Conservation (phyloP, 108 stramenopile species). For the Epithemia pelagica region DNA sequence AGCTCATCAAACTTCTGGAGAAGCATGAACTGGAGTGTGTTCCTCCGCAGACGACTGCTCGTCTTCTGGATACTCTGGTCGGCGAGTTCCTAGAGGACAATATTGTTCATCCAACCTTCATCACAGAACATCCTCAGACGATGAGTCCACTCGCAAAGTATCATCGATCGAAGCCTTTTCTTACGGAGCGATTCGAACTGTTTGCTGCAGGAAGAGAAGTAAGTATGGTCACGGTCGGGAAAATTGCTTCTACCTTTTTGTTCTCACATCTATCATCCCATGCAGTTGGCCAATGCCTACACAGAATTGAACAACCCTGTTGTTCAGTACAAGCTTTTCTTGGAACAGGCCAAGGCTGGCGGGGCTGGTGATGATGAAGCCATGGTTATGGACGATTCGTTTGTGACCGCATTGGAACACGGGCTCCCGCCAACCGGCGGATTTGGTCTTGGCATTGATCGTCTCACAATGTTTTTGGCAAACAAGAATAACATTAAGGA, state of each 20-base stretch:
- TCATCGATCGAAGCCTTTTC: slow-evolving; percentile 86
- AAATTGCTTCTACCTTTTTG: too few relatives aligned
- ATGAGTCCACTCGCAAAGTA: slow-evolving; percentile 99
- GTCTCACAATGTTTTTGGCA: slow-evolving; percentile 98
- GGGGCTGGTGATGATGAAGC: slow-evolving; percentile 98
- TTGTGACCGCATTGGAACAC: slow-evolving; percentile 94
- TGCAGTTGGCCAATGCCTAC: slow-evolving; percentile 97
- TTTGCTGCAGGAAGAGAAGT: slow-evolving; percentile 97
- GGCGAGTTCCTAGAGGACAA: slow-evolving; percentile 94
- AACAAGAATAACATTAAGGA: slow-evolving; percentile 99
- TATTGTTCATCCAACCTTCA: slow-evolving; percentile 84
- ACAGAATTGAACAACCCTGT: slow-evolving; percentile 99
- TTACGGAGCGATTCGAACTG: slow-evolving; percentile 99
- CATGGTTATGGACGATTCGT: slow-evolving; percentile 96
- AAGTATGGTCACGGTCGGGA: too few relatives aligned
- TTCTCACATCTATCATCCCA: slow-evolving; percentile 18
- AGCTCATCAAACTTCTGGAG: slow-evolving; percentile 65
- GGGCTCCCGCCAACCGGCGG: slow-evolving; percentile 98
- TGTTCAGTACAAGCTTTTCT: slow-evolving; percentile 91
- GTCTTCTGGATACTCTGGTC: slow-evolving; percentile 95
- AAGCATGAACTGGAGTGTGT: slow-evolving; percentile 82
- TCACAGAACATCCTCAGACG: slow-evolving; percentile 95
- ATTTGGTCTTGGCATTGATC: slow-evolving; percentile 98
- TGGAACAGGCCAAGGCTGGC: slow-evolving; percentile 91
- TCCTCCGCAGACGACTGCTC: slow-evolving; percentile 94